phyloP scores from a whole-genome alignment of 495 filamentous ascomycete genomes.

The Trichocladium uniseriatum region DNA sequence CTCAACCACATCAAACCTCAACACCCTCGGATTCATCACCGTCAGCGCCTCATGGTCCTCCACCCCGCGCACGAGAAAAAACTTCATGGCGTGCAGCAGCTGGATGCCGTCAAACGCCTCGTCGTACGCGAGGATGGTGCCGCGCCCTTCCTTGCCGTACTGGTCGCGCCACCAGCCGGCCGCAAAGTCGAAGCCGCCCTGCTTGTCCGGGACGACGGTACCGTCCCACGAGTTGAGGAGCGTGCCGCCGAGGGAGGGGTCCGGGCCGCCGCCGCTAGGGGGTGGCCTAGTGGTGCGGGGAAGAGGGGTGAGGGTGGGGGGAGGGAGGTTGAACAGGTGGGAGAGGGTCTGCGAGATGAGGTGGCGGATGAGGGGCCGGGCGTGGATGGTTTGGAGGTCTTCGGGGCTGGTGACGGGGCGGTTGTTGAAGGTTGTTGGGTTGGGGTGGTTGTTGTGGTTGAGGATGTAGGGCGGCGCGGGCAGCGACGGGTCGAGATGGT shows the following conservation, averaged over 20 bases:
- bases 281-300: neutral
- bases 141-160: neutral
- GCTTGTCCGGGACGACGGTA: neutral
- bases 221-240: neutral
- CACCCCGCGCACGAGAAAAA: neutral
- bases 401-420: neutral
- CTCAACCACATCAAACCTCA: neutral
- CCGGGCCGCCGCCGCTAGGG: too few species aligned
- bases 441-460: neutral
- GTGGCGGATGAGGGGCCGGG: too few species aligned
- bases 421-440: neutral
- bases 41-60: neutral
- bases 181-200: neutral
- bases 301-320: too few species aligned
- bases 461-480: neutral
- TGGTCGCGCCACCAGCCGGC: neutral
- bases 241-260: neutral
- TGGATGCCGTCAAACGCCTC: neutral
- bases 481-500: neutral
- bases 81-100: neutral
- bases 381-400: too few species aligned
- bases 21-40: neutral
- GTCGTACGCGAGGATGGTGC: neutral
- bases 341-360: too few species aligned
- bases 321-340: too few species aligned